These are phyloP conservation scores for Nitzschia putrida DNA, from an alignment of 108 stramenopile genomes.

Conservation along the genomic window DNA sequence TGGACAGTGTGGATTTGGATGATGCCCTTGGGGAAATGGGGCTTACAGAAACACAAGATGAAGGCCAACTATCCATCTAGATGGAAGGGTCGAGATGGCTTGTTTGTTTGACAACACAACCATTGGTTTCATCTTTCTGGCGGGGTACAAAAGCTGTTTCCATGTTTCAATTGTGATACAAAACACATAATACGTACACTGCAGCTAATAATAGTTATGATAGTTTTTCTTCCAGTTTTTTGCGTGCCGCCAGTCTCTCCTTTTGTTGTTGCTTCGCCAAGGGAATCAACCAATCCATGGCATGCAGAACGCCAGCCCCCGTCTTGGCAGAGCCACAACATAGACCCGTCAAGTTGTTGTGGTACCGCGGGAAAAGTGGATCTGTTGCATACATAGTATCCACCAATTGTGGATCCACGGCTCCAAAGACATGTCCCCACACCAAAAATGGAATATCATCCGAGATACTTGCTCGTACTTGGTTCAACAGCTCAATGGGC, in stretches of 20 bases:
- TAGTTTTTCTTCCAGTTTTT: conserved; percentile 21
- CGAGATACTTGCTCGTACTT: conserved; percentile 41
- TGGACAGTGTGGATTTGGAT: not conserved
- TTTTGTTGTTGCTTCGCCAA: conserved; percentile 51
- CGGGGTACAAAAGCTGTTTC: too few relatives aligned
- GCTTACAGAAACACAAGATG: not conserved
- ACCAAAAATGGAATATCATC: conserved; percentile 60
- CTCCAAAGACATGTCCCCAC: conserved; percentile 47
- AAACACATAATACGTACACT: not conserved
- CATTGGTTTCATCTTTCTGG: too few relatives aligned
- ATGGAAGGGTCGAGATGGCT: not conserved
- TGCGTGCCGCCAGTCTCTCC: conserved; percentile 30
- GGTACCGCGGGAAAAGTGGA: conserved; percentile 43
- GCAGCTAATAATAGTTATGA: not conserved
- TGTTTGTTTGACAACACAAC: not conserved
- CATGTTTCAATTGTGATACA: too few relatives aligned
- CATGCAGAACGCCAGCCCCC: conserved; percentile 69
- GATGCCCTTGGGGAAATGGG: conserved; percentile 13
- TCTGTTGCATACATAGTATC: conserved; percentile 35
- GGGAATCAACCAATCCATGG: conserved; percentile 77
- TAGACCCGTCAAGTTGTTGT: conserved; percentile 47
- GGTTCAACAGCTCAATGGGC: conserved; percentile 42
- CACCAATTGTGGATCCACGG: conserved; percentile 18
- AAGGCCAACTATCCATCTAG: conserved; percentile 9
- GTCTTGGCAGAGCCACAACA: conserved; percentile 76